These are phyloP conservation scores for Cytospora leucostoma DNA, from an alignment of 2,329 filamentous ascomycete species.

Conservation along the genomic window DNA sequence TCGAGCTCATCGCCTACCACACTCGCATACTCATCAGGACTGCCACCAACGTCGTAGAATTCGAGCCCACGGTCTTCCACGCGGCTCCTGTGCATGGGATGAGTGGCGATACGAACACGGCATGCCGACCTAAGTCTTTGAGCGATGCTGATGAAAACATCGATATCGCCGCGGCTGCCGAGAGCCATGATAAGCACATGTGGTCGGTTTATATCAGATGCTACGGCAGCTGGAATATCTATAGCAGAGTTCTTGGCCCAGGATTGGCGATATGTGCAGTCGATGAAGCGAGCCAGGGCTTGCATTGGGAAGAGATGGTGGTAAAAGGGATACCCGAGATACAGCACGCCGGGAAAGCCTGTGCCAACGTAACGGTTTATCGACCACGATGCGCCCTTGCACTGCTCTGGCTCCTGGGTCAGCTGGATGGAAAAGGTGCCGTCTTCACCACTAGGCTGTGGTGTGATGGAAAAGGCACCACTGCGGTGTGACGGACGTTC, in stretches of 20 bases:
- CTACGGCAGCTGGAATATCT: neutral
- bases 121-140: neutral
- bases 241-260: neutral
- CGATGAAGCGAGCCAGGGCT: slow-evolving; percentile 4
- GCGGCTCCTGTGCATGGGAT: neutral
- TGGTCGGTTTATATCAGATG: neutral
- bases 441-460: slow-evolving; percentile 2
- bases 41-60: slow-evolving; percentile 5
- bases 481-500: neutral
- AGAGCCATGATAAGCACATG: slow-evolving; percentile 2
- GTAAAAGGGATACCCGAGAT: slow-evolving; percentile 11
- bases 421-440: slow-evolving; percentile 4
- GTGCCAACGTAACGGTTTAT: slow-evolving; percentile 2
- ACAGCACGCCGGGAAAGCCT: neutral
- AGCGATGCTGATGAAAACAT: slow-evolving; percentile 6
- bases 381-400: slow-evolving; percentile 1
- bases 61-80: slow-evolving; percentile 1
- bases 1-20: neutral
- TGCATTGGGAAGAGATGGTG: slow-evolving; percentile 6
- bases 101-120: slow-evolving; percentile 6
- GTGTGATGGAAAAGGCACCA: slow-evolving; percentile 4
- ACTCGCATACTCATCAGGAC: neutral
- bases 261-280: slow-evolving; percentile 1
- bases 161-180: slow-evolving; percentile 7
- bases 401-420: neutral